phyloP scores from a whole-genome alignment of 768 basidiomycete genomes.

The Zangia roseola region DNA sequence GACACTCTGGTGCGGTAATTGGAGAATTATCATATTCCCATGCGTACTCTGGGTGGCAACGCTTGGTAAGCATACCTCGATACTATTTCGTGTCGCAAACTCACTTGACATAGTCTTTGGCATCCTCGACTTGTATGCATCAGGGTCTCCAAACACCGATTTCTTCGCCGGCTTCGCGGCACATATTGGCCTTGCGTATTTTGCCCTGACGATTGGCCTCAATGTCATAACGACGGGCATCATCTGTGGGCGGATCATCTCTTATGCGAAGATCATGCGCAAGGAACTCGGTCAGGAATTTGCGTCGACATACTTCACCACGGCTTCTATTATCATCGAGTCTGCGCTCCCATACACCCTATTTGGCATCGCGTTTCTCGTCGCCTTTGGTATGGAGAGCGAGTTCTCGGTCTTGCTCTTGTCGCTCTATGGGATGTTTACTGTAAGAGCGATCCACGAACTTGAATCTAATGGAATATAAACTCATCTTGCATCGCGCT shows the following conservation, averaged over 20 bases:
- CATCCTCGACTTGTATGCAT: conserved; percentile 4
- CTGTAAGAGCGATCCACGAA: neutral
- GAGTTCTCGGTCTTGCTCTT: conserved; percentile 11
- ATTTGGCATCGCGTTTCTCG: conserved; percentile 10
- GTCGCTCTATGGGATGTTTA: conserved; percentile 15
- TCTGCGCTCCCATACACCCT: conserved; percentile 17
- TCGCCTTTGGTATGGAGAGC: conserved; percentile 8
- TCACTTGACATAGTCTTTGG: conserved; percentile 1
- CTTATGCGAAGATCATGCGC: conserved; percentile 2
- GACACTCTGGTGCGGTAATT: conserved; percentile 28
- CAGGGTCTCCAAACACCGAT: conserved; percentile 3
- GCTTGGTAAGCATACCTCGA: neutral
- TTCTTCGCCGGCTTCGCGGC: conserved; percentile 12
- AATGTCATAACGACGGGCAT: conserved; percentile 9
- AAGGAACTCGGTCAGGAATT: neutral
- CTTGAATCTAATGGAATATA: too few relatives aligned
- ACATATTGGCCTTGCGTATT: conserved; percentile 11
- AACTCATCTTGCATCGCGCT: neutral
- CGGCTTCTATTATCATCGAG: conserved; percentile 7
- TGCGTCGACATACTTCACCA: conserved; percentile 5
- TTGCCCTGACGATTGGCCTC: conserved; percentile 8
- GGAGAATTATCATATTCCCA: conserved; percentile 9
- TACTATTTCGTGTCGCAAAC: too few relatives aligned
- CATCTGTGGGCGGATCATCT: conserved; percentile 14
- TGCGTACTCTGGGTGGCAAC: conserved; percentile 9